Conservation (phyloP, 345 rosid genomes). For the Salix suchowensis region DNA sequence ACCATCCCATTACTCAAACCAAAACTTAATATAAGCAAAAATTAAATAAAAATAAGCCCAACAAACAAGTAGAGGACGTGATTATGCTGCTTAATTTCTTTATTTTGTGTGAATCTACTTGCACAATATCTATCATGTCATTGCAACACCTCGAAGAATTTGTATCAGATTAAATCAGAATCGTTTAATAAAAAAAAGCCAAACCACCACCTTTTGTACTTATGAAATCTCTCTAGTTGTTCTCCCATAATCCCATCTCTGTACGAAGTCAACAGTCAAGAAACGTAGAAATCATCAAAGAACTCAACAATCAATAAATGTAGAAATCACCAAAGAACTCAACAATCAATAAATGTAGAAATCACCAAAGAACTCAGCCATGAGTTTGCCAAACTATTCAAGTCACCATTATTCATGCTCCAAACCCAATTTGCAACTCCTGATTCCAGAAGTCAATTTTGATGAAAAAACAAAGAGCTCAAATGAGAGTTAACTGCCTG, state of each 20-base stretch:
- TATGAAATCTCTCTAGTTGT: neutral
- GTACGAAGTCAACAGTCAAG: neutral
- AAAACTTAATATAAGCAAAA: neutral
- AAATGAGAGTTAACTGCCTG: conserved; percentile 83
- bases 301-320: neutral
- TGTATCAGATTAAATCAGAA: neutral
- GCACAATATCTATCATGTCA: neutral
- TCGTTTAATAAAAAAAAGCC: neutral
- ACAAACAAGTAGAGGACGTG: neutral
- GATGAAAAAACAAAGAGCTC: conserved; percentile 67
- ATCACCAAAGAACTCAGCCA: conserved; percentile 48
- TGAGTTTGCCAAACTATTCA: conserved; percentile 80
- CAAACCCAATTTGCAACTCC: conserved; percentile 59
- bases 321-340: conserved; percentile 25
- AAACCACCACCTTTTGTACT: neutral
- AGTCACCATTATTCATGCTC: conserved; percentile 64
- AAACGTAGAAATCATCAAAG: too few relatives aligned
- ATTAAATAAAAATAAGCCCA: neutral
- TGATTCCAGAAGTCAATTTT: conserved; percentile 66
- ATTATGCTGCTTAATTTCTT: neutral
- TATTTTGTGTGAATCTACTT: neutral
- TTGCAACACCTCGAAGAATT: neutral
- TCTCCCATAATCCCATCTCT: neutral
- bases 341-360: conserved; percentile 2
- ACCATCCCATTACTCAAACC: neutral